phyloP scores from a whole-genome alignment of 345 rosid species.

The Eucalyptus microcorys region DNA sequence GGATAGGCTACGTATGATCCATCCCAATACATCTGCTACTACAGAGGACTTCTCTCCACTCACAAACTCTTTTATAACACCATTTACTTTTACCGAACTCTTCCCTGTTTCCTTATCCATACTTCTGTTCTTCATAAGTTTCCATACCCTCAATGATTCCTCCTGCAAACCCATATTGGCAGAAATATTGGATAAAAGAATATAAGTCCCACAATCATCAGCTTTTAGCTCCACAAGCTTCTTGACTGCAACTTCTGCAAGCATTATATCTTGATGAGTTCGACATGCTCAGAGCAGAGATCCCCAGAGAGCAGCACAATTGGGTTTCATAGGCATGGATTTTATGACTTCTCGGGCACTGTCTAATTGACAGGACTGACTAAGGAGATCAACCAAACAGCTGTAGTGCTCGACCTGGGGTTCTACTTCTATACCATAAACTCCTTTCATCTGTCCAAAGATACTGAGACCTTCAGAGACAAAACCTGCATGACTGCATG shows the following conservation, averaged over 20 bases:
- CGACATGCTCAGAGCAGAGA: conserved; percentile 15
- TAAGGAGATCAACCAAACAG: conserved; percentile 15
- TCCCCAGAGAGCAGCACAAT: conserved; percentile 7
- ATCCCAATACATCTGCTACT: neutral
- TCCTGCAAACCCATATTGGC: conserved; percentile 16
- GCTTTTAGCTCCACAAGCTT: conserved; percentile 14
- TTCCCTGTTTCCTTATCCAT: conserved; percentile 16
- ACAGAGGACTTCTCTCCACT: neutral
- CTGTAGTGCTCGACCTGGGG: conserved; percentile 16
- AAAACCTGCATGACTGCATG: conserved; percentile 19
- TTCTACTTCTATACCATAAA: neutral
- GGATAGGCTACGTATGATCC: neutral
- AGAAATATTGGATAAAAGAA: conserved; percentile 6
- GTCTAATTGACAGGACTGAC: conserved; percentile 2
- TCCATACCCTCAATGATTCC: conserved; percentile 2
- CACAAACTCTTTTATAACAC: conserved; percentile 1
- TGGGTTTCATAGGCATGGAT: conserved; percentile 7
- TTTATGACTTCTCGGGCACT: neutral
- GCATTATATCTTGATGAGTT: conserved; percentile 1
- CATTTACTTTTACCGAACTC: conserved; percentile 7
- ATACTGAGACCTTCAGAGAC: conserved; percentile 5
- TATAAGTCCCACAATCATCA: conserved; percentile 2
- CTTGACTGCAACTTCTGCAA: conserved; percentile 7
- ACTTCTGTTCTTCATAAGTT: neutral
- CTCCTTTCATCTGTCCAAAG: conserved; percentile 4